A percentile compares a stretch with the other conserved stretches of the same genome.
Evolutionary conservation across 495 filamentous ascomycete species (phyloP).

Genomic region (Aspergillus affinis): DNA sequence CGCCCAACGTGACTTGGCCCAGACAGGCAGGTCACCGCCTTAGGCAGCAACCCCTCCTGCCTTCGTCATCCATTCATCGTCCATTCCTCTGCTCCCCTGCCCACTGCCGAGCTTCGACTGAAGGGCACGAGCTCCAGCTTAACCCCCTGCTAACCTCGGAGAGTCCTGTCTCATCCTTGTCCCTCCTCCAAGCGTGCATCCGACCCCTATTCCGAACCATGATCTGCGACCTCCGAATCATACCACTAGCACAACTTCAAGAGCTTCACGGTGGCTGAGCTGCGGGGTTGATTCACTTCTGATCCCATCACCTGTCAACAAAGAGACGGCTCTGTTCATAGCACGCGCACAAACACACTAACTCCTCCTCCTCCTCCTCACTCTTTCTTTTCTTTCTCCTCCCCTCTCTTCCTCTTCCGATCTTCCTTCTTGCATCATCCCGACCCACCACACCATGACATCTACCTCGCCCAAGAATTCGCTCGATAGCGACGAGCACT

Average conservation of each 20-base stretch:
- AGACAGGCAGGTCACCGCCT: background rate
- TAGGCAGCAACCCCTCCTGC: background rate
- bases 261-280: conserved; percentile 31
- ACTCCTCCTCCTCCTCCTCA: background rate
- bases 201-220: conserved; percentile 22
- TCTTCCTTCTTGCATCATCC: background rate
- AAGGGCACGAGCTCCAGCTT: background rate
- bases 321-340: background rate
- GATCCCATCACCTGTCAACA: conserved; percentile 1
- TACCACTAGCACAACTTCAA: conserved; percentile 24
- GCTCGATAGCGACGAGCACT: conserved; percentile 54
- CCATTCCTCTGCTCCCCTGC: background rate
- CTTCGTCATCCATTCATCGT: background rate
- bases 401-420: conserved; percentile 17
- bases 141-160: background rate
- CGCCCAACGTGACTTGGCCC: background rate
- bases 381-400: conserved; percentile 21
- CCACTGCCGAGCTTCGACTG: background rate
- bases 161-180: background rate
- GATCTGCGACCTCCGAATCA: conserved; percentile 27
- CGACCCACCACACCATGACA: conserved; percentile 27
- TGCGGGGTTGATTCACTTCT: conserved; percentile 1
- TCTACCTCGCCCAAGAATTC: conserved; percentile 36
- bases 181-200: background rate
- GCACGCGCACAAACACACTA: background rate